These are phyloP conservation scores for Aspergillus diversus DNA, from an alignment of 495 filamentous ascomycete species.

Conservation along the genomic window DNA sequence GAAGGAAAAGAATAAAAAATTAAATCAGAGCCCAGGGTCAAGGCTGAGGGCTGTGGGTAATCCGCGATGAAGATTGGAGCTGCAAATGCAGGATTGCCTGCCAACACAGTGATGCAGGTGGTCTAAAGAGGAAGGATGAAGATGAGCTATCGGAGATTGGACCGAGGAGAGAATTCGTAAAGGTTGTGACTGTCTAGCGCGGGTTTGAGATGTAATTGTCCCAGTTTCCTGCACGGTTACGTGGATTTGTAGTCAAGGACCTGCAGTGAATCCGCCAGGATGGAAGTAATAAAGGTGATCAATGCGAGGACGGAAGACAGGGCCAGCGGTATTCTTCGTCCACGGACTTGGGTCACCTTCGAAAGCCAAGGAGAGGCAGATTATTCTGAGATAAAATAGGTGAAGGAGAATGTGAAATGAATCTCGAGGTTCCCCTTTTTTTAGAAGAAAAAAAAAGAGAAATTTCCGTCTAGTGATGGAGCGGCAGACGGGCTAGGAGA, in stretches of 20 bases:
- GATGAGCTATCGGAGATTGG: constrained; percentile 42
- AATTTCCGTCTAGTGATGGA: constrained; percentile 18
- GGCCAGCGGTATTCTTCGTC: constrained; percentile 34
- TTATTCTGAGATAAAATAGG: constrained; percentile 15
- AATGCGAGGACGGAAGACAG: constrained; percentile 34
- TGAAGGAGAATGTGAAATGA: constrained; percentile 6
- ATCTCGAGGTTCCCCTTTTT: constrained; percentile 13
- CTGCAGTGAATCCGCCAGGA: constrained; percentile 33
- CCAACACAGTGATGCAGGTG: constrained; percentile 50
- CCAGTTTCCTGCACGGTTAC: constrained; percentile 47
- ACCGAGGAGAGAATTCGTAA: constrained; percentile 34
- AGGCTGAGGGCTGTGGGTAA: constrained; percentile 32
- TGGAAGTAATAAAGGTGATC: constrained; percentile 36
- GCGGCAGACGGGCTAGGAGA: constrained; percentile 24
- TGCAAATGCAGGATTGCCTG: constrained; percentile 41
- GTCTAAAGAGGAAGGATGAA: constrained; percentile 46
- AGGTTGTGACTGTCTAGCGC: constrained; percentile 37
- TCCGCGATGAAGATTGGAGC: constrained; percentile 25
- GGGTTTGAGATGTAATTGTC: constrained; percentile 34
- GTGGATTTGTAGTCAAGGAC: constrained; percentile 40
- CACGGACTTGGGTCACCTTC: constrained; percentile 18
- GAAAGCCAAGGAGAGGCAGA: constrained; percentile 13
- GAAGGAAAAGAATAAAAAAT: constrained; percentile 15
- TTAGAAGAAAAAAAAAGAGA: not conserved
- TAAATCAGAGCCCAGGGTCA: constrained; percentile 15